These are phyloP conservation scores for Mycena kentingensis DNA, from an alignment of 768 basidiomycete genomes.

Conservation along the genomic window DNA sequence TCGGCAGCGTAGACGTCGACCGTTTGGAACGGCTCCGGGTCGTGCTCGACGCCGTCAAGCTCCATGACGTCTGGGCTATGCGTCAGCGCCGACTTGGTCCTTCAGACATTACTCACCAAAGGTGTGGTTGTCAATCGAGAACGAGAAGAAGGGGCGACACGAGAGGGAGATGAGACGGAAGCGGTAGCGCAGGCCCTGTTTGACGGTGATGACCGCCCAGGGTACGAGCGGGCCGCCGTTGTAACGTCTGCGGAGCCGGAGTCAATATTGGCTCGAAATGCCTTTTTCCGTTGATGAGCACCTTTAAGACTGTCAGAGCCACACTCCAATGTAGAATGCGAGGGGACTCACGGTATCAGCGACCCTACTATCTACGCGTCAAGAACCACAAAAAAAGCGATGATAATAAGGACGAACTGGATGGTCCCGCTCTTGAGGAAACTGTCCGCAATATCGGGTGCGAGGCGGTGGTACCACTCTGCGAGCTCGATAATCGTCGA, in stretches of 20 bases:
- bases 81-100: no score
- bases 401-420: conserved; percentile 16
- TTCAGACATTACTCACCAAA: conserved; percentile 30
- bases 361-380: no score
- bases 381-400: no score
- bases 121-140: conserved; percentile 41
- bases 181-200: conserved; percentile 34
- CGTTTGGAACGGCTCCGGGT: conserved; percentile 32
- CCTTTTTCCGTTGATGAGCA: no score
- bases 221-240: conserved; percentile 36
- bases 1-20: conserved; percentile 35
- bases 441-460: conserved; percentile 21
- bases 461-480: conserved; percentile 20
- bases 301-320: no score
- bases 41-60: conserved; percentile 34
- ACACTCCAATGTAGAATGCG: no score
- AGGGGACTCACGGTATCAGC: no score
- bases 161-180: conserved; percentile 45
- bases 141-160: conserved; percentile 34
- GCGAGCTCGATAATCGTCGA: conserved; percentile 33
- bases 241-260: conserved; percentile 39
- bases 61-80: conserved; percentile 34
- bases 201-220: conserved; percentile 39
- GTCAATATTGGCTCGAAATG: conserved; percentile 36
- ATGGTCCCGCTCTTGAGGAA: conserved; percentile 22